Base-by-base conservation (phyloP, 805 yeast species). In the Spathaspora girioi region DNA sequence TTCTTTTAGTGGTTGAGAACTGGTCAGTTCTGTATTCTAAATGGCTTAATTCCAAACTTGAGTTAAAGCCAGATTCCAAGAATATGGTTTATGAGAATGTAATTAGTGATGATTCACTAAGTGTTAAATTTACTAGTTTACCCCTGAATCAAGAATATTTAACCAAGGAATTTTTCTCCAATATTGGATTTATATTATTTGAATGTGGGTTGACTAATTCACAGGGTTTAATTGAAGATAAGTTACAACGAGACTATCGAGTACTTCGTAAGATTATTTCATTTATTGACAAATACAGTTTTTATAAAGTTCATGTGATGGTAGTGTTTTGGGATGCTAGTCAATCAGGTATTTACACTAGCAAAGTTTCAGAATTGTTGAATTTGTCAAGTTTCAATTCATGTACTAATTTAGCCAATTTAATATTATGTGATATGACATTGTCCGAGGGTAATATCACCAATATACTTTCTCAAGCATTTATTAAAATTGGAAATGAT, bases 31-130 rank as follows among this genome's bases (percentile, higher is more conserved):
- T 70, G 3, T 69, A 73, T 47, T 77, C 83, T 1, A 71, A 69
- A 47, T 82, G 86, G 86, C 62, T 81, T 43, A 70, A 70, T 18
- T 64, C 68, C 15, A 80, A 80, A 58, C 63, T 82, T 9, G 57
- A 65, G 3, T 61, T 83, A 26, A 61, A 59, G 42, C 64, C 68
- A 43, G 67, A 72, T 54, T 47, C 48, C 35, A 67, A 58, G 11
- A 58, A 57, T 40, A 48, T 54, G 18, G 59, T 66, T 14, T 74
- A 70, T 51, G 63, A 64, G 47, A 61, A 61, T 29, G 43, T 44
- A 3, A 52, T 73, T 17, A 47, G 50, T n/a, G 58, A 61, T 19
- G 64, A 64, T 12, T 61, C 65, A 29, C 48, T 71, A n/a, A 49
- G 47, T 0, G 47, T 83, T 5, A 57, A 61, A 5, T 59, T 82